Conservation (phyloP, 2,329 filamentous ascomycete species). For the Neopestalotiopsis sp. region DNA sequence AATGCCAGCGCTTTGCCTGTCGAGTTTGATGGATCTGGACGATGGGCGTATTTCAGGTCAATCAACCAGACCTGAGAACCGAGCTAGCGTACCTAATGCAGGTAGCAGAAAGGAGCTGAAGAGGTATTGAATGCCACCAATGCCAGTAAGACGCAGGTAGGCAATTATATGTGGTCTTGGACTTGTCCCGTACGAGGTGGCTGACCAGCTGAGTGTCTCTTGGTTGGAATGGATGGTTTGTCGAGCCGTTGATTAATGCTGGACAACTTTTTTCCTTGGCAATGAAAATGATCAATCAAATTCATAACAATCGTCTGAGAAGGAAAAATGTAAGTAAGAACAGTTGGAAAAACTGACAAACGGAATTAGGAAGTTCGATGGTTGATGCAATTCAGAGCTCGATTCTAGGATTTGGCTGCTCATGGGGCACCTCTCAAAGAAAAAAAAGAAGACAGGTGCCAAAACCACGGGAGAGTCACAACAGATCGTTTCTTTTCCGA, state of each 20-base stretch:
- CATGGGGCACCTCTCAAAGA: too few species aligned
- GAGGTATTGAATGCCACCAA: background rate
- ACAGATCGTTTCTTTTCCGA: background rate
- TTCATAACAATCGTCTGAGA: background rate
- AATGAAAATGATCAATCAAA: background rate
- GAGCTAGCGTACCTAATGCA: background rate
- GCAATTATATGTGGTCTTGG: background rate
- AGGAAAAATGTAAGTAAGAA: too few species aligned
- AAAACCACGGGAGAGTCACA: background rate
- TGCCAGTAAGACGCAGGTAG: background rate
- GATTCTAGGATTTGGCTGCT: too few species aligned
- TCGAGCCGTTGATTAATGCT: background rate
- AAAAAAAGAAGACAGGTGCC: background rate
- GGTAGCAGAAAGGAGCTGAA: background rate
- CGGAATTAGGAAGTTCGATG: too few species aligned
- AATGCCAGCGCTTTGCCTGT: background rate
- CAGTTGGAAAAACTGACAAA: too few species aligned
- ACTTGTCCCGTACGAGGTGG: background rate
- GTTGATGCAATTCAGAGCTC: too few species aligned
- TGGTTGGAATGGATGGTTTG: background rate
- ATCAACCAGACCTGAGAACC: background rate
- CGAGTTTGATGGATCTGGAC: background rate
- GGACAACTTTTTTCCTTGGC: background rate
- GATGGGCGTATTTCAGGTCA: background rate
- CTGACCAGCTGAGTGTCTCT: background rate